Conservation (phyloP, 1,284 basidiomycete species). For the Tylopilus sp. region DNA sequence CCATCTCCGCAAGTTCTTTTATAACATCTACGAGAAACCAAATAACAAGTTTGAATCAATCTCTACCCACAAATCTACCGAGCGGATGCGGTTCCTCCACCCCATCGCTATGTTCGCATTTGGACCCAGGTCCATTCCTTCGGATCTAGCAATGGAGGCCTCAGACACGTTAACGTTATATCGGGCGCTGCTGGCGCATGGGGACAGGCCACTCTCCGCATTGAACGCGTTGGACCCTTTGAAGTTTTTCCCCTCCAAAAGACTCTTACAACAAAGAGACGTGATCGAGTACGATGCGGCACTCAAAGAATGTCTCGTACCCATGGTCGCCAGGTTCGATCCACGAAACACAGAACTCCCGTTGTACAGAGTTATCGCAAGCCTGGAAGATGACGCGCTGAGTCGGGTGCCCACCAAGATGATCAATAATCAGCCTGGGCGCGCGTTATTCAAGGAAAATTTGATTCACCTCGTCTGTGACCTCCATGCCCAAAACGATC, state of each 20-base stretch:
- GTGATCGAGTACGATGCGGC: slow-evolving; percentile 53
- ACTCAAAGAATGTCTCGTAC: slow-evolving; percentile 45
- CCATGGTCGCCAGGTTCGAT: slow-evolving; percentile 40
- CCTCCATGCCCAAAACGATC: slow-evolving; percentile 45
- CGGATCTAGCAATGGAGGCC: slow-evolving; percentile 61
- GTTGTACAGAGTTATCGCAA: slow-evolving; percentile 39
- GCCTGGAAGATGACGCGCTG: slow-evolving; percentile 41
- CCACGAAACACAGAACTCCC: slow-evolving; percentile 35
- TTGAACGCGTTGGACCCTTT: slow-evolving; percentile 42
- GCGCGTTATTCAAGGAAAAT: slow-evolving; percentile 36
- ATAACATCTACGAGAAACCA: slow-evolving; percentile 35
- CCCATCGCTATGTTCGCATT: slow-evolving; percentile 55
- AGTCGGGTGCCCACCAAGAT: slow-evolving; percentile 17
- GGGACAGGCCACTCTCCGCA: slow-evolving; percentile 22
- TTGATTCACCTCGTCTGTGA: slow-evolving; percentile 53
- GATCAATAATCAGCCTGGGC: slow-evolving; percentile 35
- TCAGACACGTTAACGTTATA: slow-evolving; percentile 53
- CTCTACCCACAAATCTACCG: slow-evolving; percentile 34
- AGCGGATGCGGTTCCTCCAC: slow-evolving; percentile 52
- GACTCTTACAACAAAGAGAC: slow-evolving; percentile 53
- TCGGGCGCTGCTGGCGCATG: slow-evolving; percentile 36
- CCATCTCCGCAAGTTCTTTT: slow-evolving; percentile 65
- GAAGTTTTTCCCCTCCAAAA: slow-evolving; percentile 40
- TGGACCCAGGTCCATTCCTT: slow-evolving; percentile 47
- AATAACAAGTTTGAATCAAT: slow-evolving; percentile 39